phyloP scores from a whole-genome alignment of 1,284 basidiomycete species.

The Anthracocystis walkeri region DNA sequence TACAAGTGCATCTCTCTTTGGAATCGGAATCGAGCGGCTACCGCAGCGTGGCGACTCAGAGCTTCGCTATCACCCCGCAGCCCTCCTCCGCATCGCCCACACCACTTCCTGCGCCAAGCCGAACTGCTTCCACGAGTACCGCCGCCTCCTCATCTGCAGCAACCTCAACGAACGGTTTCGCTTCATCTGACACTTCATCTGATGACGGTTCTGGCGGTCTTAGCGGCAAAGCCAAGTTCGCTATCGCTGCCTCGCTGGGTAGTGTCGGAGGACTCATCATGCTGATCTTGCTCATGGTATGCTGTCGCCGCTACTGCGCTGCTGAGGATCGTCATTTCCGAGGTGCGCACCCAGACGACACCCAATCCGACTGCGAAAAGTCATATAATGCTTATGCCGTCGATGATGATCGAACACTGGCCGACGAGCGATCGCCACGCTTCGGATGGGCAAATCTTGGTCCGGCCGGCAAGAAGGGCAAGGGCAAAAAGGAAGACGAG shows the following conservation, averaged over 20 bases:
- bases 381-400: conserved; percentile 10
- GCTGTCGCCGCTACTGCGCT: conserved; percentile 53
- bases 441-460: conserved; percentile 37
- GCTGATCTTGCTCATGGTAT: conserved; percentile 56
- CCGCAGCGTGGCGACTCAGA: conserved; percentile 14
- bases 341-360: conserved; percentile 27
- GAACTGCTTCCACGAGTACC: background rate
- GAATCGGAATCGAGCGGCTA: conserved; percentile 8
- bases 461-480: conserved; percentile 27
- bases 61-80: conserved; percentile 21
- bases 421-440: conserved; percentile 39
- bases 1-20: conserved; percentile 27
- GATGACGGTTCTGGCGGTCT: conserved; percentile 20
- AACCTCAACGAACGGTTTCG: conserved; percentile 20
- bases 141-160: conserved; percentile 6
- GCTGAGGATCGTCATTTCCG: conserved; percentile 51
- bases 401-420: conserved; percentile 55
- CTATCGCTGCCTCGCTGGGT: conserved; percentile 53
- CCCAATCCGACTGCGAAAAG: conserved; percentile 29
- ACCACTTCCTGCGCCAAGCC: conserved; percentile 22
- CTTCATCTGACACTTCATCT: conserved; percentile 13
- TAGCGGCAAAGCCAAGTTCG: conserved; percentile 48
- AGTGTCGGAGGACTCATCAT: conserved; percentile 52
- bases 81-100: conserved; percentile 17
- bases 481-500: conserved; percentile 31